Base-by-base conservation (phyloP, 768 basidiomycete species). In the Leccinellum rugosiceps region DNA sequence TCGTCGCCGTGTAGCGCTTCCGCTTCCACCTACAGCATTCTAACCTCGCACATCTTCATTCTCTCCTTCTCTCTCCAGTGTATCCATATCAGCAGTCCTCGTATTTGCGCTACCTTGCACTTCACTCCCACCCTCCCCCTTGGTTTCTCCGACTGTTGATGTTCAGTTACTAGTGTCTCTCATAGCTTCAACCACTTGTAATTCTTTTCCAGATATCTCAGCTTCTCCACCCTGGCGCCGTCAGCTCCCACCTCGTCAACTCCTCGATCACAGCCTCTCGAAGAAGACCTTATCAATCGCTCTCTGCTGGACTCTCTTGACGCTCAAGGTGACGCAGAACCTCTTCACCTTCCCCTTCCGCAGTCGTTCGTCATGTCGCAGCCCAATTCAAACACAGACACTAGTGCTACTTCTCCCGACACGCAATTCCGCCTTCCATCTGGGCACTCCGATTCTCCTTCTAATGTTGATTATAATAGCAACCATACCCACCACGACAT, bases 241-340 rank as follows among this genome's bases (percentile, higher is more conserved):
- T 75, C 78, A 76, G 61, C 69, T 66, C 61, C 71, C 74, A 63
- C 35, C 48, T 61, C 58, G 63, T 65, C 70, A 21, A 61, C 66
- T 73, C 61, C 69, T 66, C 63, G 60, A 63, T 61, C 52, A 45
- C 76, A 74, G 65, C 76, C 75, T 64, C 64, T 71, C 32, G 70
- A 74, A 66, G 90, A 92, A 82, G 90, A 88, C 74, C 85, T 86
- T 67, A 90, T 92, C 71, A 92, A 92, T 78, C 86, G 86, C 71
- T 91, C 90, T 54, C 81, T 92, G 57, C 76, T 92, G 63, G 90
- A 89, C 73, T 88, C 86, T 43, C 81, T 93, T 68, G 85, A 92
- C 81, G 88, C 86, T 54, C 85, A 90, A 74, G 89, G 86, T 51
- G 90, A 92, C 81, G 81, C 88, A 55, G 89, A 91, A 72, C 88